Base-by-base conservation (phyloP, 345 rosid species). In the Gossypioides kirkii region DNA sequence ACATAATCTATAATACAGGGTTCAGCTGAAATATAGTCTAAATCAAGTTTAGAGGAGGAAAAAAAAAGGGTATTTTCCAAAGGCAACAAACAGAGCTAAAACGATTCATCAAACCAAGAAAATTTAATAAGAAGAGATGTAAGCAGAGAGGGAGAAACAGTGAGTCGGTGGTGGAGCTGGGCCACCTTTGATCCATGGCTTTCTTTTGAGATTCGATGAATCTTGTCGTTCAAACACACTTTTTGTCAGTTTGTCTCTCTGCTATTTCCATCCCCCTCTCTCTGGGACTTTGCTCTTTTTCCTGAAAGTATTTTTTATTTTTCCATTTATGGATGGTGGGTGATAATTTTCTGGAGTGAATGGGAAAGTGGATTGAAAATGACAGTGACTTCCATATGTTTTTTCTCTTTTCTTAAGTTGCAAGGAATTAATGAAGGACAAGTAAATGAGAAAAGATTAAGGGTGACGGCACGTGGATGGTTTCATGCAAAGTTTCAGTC, bases 391-490 rank as follows among this genome's bases (percentile, higher is more conserved):
- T 54, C n/a, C 32, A 23, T 47, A 16, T 2, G 11, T 45, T 9
- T 2, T 25, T 2, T 47, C n/a, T 70, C 13, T 47, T 70, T 67
- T 81, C 80, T 76, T 78, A 64, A 18, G 26, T 7, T 22, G 2
- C 61, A 62, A 78, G 81, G 75, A 46, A 77, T 0, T 20, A 12
- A 55, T 26, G 49, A 50, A 5, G 8, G 13, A 10, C 14, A 25
- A 8, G 45, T 3, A 38, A 23, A n/a, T 8, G 43, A 6, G 70
- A 68, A 36, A n/a, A n/a, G 50, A 36, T 7, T 9, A 26, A 18
- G 71, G 77, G 76, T 1, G 46, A 55, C 25, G 83, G 75, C 86
- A 82, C 86, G 84, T 79, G 86, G 78, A 66, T 28, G 9, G 54
- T 23, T 77, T 66, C 81, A 85, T 77, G 84, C 82, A 77, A n/a